Conservation (phyloP, 768 basidiomycete species). For the Leucosporidium yakuticum region DNA sequence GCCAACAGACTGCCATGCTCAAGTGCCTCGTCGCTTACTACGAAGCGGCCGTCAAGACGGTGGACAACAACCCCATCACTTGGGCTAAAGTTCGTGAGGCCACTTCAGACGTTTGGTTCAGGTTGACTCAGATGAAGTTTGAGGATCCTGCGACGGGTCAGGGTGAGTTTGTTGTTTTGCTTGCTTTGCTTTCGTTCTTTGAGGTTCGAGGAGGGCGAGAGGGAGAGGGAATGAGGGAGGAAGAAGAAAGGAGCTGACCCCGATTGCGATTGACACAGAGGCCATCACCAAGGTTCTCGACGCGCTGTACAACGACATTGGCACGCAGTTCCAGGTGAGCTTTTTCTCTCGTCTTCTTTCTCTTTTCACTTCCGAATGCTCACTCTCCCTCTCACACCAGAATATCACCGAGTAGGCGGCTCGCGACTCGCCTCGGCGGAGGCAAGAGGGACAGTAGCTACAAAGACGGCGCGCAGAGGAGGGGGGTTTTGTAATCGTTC, state of each 20-base stretch:
- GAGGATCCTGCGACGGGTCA: slow-evolving; percentile 88
- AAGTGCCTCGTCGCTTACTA: slow-evolving; percentile 91
- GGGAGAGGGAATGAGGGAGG: neutral
- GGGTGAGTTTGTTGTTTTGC: slow-evolving; percentile 41
- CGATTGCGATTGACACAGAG: neutral
- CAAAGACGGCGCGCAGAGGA: too few relatives aligned
- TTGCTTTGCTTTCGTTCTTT: neutral
- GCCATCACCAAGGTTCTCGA: slow-evolving; percentile 26
- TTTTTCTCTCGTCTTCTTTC: too few relatives aligned
- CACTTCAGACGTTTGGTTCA: slow-evolving; percentile 82
- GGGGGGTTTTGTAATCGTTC: too few relatives aligned
- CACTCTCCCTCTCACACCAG: too few relatives aligned
- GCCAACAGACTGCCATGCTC: slow-evolving; percentile 68
- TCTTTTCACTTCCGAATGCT: too few relatives aligned
- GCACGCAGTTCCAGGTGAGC: slow-evolving; percentile 25
- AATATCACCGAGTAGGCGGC: too few relatives aligned
- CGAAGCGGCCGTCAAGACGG: slow-evolving; percentile 78
- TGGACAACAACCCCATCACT: slow-evolving; percentile 72
- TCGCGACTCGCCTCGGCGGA: too few relatives aligned
- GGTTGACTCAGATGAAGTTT: slow-evolving; percentile 88
- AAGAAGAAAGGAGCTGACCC: neutral
- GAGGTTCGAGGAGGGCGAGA: too few relatives aligned
- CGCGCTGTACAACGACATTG: slow-evolving; percentile 32
- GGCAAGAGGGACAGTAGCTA: too few relatives aligned
- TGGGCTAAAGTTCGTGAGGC: slow-evolving; percentile 82